Percentiles rank a stretch among this genome's conserved stretches.
Conservation (phyloP, 2,329 filamentous ascomycete species). For the Xylaria hypoxylon region DNA sequence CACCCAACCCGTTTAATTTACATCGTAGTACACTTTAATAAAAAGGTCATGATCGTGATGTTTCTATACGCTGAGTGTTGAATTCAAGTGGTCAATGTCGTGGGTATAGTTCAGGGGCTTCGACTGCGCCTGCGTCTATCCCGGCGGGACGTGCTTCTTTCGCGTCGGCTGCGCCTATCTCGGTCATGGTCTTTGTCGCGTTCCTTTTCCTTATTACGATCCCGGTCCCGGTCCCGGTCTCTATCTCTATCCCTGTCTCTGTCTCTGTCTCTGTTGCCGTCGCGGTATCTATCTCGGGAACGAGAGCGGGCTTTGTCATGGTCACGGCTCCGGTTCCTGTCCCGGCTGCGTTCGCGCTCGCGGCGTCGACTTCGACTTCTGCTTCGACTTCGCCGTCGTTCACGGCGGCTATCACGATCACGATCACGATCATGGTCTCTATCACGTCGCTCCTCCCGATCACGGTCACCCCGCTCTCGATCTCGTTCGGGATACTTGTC, state of each 20-base stretch:
- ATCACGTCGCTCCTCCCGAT: constrained; percentile 36
- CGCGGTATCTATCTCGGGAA: constrained; percentile 52
- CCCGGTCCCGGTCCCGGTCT: constrained; percentile 53
- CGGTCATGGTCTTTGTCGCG: constrained; percentile 34
- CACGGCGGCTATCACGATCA: constrained; percentile 34
- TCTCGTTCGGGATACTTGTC: constrained; percentile 48
- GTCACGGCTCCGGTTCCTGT: constrained; percentile 48
- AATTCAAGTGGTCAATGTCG: background rate
- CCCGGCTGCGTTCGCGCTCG: constrained; percentile 50
- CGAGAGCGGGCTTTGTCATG: constrained; percentile 49
- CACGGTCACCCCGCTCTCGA: constrained; percentile 55
- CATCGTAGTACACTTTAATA: constrained; percentile 15
- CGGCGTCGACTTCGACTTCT: constrained; percentile 44
- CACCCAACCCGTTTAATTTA: background rate
- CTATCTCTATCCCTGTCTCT: constrained; percentile 59
- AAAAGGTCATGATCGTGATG: constrained; percentile 7
- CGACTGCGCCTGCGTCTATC: constrained; percentile 37
- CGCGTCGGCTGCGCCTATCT: constrained; percentile 39
- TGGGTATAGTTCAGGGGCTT: constrained; percentile 25
- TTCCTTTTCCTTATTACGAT: constrained; percentile 48
- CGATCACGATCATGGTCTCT: constrained; percentile 40
- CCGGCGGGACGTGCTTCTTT: constrained; percentile 40
- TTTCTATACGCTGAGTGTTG: background rate
- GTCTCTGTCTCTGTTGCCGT: constrained; percentile 50
- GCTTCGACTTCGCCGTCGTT: constrained; percentile 37